Evolutionary conservation across 2,329 filamentous ascomycete genomes (phyloP), one percentile per base, ranked within the genome.

Genomic region (Chaetomium sp.): DNA sequence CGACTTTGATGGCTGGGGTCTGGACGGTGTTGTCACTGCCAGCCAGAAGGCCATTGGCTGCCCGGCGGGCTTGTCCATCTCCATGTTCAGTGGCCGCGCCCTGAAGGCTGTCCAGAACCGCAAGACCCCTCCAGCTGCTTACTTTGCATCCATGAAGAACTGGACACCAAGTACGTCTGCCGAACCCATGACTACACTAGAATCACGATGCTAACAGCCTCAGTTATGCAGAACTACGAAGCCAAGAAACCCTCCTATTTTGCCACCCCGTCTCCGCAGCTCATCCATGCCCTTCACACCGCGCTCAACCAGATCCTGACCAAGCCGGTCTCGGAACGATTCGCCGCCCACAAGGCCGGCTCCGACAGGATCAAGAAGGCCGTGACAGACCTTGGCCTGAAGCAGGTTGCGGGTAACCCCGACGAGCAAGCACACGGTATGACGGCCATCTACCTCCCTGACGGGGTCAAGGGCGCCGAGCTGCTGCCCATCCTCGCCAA

Each of bases 151-250:
- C 10, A 89, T 96, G 79, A 91, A 91, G 79, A 97, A 97, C 75
- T 99, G 94, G 94, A 77, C 91, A 55, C 92, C 92, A 47, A 94
- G 86, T 89, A 78, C 66, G 81, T 73, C 55, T 55, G 52, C 14
- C n/a, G 6, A 7, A 12, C 14, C 6, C 9, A 32, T 38, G 19
- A 34, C 8, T 46, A 34, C 11, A 9, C 7, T 11, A 9, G 6
- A 11, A 6, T 11, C 19, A 34, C 10, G 34, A 14, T 8, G 14
- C 55, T 54, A 34, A 52, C 55, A 10, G 8, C 37, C 4, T 33
- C 57, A 89, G 87, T 99, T 73, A 97, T 99, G 92, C 85, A 94
- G 76, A 97, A 96, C 76, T 99, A 99, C 74, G 94, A 99, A 76
- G 89, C 90, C 61, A 90, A 91, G 78, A 99, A 97, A 77, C 84